These are phyloP conservation scores for Chytridium lagenaria DNA, from an alignment of 371 early-diverging fungal species.

Conservation along the genomic window DNA sequence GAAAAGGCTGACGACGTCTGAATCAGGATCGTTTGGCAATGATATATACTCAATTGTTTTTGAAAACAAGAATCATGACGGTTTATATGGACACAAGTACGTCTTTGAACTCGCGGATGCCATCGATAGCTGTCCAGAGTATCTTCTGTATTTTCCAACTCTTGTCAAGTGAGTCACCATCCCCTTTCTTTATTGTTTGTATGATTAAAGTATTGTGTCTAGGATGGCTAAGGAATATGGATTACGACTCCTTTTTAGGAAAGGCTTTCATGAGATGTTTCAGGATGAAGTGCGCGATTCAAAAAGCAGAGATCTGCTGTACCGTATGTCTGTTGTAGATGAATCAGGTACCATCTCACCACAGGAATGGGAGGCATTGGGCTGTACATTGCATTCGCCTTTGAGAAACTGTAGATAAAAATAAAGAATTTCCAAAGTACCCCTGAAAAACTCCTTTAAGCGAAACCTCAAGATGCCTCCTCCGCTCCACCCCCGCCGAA, in stretches of 20 bases:
- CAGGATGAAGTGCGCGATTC: slow-evolving; percentile 60
- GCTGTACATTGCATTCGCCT: slow-evolving; percentile 61
- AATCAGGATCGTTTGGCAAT: slow-evolving; percentile 78
- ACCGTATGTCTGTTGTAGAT: slow-evolving; percentile 85
- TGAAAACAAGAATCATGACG: slow-evolving; percentile 66
- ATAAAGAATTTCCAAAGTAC: neutral
- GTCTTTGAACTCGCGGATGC: slow-evolving; percentile 96
- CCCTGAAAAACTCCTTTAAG: no score
- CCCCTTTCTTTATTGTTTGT: slow-evolving; percentile 14
- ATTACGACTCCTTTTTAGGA: slow-evolving; percentile 69
- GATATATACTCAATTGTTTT: slow-evolving; percentile 83
- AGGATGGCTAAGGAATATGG: slow-evolving; percentile 88
- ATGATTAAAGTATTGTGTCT: slow-evolving; percentile 9
- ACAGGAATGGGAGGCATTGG: slow-evolving; percentile 96
- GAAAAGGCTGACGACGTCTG: slow-evolving; percentile 57
- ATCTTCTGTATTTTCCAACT: slow-evolving; percentile 86
- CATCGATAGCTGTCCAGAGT: slow-evolving; percentile 97
- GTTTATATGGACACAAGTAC: slow-evolving; percentile 86
- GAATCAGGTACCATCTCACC: slow-evolving; percentile 65
- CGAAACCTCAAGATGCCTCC: no score
- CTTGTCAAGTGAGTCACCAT: slow-evolving; percentile 66
- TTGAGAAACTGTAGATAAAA: slow-evolving; percentile 41
- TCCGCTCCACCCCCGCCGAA: slow-evolving; percentile 1
- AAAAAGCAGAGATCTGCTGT: slow-evolving; percentile 64
- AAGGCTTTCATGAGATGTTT: slow-evolving; percentile 85